Percentiles rank a stretch among this genome's conserved stretches.
phyloP scores from a whole-genome alignment of 192 early-diverging fungal species.

The Backusella australiensis region DNA sequence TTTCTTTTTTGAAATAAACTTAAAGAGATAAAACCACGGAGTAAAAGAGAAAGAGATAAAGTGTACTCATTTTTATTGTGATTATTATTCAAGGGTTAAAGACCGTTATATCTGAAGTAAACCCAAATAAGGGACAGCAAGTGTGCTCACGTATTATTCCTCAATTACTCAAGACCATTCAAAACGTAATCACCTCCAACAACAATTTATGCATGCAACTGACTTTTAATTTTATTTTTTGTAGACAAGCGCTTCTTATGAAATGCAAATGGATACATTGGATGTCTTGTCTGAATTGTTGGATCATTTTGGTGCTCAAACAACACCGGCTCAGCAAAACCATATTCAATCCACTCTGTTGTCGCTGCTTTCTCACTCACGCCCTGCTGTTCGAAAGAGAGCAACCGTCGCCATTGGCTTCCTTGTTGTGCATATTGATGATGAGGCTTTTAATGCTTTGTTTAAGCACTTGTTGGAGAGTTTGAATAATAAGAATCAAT shows the following conservation, averaged over 20 bases:
- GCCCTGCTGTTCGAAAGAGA: slow-evolving; percentile 78
- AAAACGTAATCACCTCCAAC: slow-evolving; percentile 46
- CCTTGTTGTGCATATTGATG: slow-evolving; percentile 61
- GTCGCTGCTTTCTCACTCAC: slow-evolving; percentile 62
- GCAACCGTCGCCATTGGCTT: slow-evolving; percentile 65
- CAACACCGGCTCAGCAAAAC: slow-evolving; percentile 48
- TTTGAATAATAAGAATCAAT: slow-evolving; percentile 48
- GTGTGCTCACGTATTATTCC: slow-evolving; percentile 69
- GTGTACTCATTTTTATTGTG: background rate
- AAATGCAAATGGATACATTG: slow-evolving; percentile 66
- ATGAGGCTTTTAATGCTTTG: slow-evolving; percentile 71
- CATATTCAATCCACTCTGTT: slow-evolving; percentile 66
- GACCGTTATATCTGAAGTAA: slow-evolving; percentile 75
- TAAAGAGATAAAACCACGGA: background rate
- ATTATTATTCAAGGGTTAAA: slow-evolving; percentile 46
- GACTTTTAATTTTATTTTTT: background rate
- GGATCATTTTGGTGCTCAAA: slow-evolving; percentile 62
- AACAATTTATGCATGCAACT: background rate
- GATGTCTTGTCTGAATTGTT: slow-evolving; percentile 76
- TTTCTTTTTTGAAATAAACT: background rate
- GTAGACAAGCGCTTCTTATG: slow-evolving; percentile 46
- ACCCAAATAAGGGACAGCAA: slow-evolving; percentile 45
- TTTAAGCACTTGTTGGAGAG: slow-evolving; percentile 52
- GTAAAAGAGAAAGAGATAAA: background rate
- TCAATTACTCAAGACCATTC: slow-evolving; percentile 59